These are phyloP conservation scores for Heterococcus sp. DNA, from an alignment of 108 stramenopile genomes.

Conservation along the genomic window DNA sequence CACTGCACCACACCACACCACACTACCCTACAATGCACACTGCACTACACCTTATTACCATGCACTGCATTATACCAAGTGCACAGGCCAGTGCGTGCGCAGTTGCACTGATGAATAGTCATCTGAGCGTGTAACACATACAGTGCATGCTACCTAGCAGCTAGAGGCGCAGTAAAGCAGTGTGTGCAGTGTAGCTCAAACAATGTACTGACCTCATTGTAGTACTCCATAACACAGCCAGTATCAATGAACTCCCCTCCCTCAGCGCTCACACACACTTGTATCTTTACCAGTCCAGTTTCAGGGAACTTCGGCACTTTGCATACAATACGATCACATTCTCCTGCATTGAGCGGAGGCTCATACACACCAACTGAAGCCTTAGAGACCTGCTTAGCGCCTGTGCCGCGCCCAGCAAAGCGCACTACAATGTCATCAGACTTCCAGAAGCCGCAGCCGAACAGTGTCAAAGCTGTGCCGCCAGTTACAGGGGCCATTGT, in stretches of 20 bases:
- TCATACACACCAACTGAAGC: slow-evolving; percentile 20
- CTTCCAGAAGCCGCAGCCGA: slow-evolving; percentile 25
- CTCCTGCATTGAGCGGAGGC: neutral
- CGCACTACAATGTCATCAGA: slow-evolving; percentile 35
- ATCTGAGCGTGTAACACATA: no score
- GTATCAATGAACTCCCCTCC: neutral
- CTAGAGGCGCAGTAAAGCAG: no score
- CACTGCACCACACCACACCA: no score
- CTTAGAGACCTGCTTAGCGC: neutral
- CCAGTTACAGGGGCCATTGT: neutral
- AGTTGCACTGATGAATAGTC: no score
- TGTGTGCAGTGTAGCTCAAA: no score
- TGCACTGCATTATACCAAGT: no score
- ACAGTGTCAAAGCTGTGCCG: neutral
- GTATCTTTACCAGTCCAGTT: neutral
- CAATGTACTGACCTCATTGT: no score
- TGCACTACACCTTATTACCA: no score
- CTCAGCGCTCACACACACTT: neutral
- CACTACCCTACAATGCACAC: no score
- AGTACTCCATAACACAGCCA: neutral
- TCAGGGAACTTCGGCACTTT: neutral
- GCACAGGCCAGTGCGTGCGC: no score
- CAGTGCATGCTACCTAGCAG: no score
- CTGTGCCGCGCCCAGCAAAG: slow-evolving; percentile 2
- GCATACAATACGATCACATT: neutral